A percentile compares a stretch with the other conserved stretches of the same genome.
Evolutionary conservation across 2,329 filamentous ascomycete genomes (phyloP).

Genomic region (Penicillium sp.): DNA sequence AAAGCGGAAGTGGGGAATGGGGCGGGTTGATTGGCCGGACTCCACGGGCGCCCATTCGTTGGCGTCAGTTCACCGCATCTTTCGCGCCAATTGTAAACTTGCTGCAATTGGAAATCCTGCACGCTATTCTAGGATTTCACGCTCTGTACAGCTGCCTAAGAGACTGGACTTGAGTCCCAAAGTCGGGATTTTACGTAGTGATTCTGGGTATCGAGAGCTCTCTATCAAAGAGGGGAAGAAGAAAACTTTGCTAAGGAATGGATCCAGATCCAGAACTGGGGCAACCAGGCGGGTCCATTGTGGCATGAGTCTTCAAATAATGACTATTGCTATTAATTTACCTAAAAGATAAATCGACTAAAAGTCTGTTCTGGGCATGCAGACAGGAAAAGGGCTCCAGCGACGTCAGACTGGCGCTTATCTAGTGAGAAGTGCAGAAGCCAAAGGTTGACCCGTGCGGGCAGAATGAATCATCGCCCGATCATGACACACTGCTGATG

Average conservation of each 20-base stretch:
- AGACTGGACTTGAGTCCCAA: background rate
- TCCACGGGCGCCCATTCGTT: constrained; percentile 26
- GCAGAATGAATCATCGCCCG: constrained; percentile 19
- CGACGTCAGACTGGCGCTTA: background rate
- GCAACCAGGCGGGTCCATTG: constrained; percentile 15
- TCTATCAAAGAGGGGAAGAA: constrained; percentile 1
- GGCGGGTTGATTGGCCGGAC: constrained; percentile 26
- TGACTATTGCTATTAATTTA: background rate
- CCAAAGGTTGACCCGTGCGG: constrained; percentile 15
- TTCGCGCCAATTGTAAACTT: constrained; percentile 15
- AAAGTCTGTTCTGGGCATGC: background rate
- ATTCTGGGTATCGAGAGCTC: background rate
- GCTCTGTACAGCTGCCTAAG: background rate
- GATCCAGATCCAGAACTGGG: constrained; percentile 8
- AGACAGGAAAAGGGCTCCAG: background rate
- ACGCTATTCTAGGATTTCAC: background rate
- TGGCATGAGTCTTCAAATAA: background rate
- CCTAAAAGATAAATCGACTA: too few species aligned
- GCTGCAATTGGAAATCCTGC: constrained; percentile 2
- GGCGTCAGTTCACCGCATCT: constrained; percentile 35
- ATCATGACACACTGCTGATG: constrained; percentile 10
- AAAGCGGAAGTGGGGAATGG: constrained; percentile 20
- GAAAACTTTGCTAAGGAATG: constrained; percentile 5
- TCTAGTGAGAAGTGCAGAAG: constrained; percentile 1
- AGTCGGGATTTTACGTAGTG: background rate